Percentiles rank a stretch among this genome's conserved stretches.
phyloP scores from a whole-genome alignment of 139 green algal genomes.

The Micractinium conductrix region DNA sequence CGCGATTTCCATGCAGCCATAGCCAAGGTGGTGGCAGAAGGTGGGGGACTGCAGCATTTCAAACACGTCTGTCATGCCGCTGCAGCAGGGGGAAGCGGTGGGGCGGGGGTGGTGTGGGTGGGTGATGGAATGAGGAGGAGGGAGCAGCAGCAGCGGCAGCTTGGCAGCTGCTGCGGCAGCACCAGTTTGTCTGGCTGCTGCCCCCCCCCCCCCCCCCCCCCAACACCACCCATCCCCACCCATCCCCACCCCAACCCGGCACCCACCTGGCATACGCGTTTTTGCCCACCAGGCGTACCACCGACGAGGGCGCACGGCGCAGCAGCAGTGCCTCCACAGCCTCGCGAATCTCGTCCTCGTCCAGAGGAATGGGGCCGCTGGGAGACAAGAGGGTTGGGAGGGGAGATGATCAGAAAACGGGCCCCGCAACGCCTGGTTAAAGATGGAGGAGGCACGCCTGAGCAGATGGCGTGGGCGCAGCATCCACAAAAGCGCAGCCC shows the following conservation, averaged over 20 bases:
- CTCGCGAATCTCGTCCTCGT: conserved; percentile 64
- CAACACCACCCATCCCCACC: no score
- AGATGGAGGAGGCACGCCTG: no score
- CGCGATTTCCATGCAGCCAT: conserved; percentile 62
- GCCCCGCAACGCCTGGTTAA: no score
- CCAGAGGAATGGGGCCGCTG: conserved; percentile 38
- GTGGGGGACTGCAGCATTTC: conserved; percentile 70
- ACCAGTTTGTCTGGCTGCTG: no score
- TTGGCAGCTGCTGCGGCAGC: no score
- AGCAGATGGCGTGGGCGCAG: no score
- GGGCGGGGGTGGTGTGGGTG: not conserved
- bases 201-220: no score
- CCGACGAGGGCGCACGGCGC: conserved; percentile 38
- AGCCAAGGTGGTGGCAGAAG: conserved; percentile 64
- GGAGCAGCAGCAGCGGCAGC: not conserved
- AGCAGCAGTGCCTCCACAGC: conserved; percentile 53
- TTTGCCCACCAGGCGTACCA: conserved; percentile 66
- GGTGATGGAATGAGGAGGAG: not conserved
- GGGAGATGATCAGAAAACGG: not conserved
- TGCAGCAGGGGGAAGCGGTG: not conserved
- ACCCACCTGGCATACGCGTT: conserved; percentile 49
- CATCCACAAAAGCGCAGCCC: no score
- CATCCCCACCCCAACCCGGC: not conserved
- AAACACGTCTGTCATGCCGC: conserved; percentile 65
- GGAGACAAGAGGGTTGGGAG: not conserved